Evolutionary conservation across 345 rosid genomes (phyloP).

Genomic region (Salix koriyanagi): DNA sequence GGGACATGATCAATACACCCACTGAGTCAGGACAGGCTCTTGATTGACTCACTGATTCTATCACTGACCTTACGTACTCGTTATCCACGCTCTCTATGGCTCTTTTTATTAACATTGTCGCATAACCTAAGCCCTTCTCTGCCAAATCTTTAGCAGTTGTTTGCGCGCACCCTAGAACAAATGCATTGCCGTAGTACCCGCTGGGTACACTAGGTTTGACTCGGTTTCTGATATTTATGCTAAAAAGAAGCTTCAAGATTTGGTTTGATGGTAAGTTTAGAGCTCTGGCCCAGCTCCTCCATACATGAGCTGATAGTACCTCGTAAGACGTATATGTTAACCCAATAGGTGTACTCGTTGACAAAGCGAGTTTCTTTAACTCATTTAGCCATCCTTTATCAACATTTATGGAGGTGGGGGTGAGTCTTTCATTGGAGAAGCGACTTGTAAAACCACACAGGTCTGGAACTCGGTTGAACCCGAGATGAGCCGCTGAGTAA

Average conservation of each 20-base stretch:
- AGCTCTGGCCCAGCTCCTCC: conserved; percentile 85
- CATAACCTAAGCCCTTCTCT: conserved; percentile 56
- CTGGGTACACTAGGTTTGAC: conserved; percentile 63
- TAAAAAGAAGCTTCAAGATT: conserved; percentile 62
- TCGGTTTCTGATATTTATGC: conserved; percentile 60
- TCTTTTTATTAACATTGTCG: conserved; percentile 50
- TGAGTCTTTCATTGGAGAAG: conserved; percentile 49
- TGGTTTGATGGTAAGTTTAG: conserved; percentile 62
- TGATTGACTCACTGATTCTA: conserved; percentile 50
- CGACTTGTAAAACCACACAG: conserved; percentile 57
- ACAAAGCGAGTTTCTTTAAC: conserved; percentile 44
- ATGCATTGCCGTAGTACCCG: conserved; percentile 84
- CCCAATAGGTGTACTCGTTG: conserved; percentile 28
- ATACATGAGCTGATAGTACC: conserved; percentile 72
- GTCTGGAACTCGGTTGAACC: conserved; percentile 57
- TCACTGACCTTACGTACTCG: conserved; percentile 53
- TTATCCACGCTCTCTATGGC: conserved; percentile 62
- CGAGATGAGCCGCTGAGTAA: conserved; percentile 43
- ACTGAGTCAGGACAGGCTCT: conserved; percentile 63
- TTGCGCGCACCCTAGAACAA: conserved; percentile 73
- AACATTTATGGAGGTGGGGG: conserved; percentile 58
- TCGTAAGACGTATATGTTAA: conserved; percentile 58
- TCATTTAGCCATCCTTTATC: conserved; percentile 40
- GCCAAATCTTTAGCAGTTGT: conserved; percentile 50
- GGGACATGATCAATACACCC: conserved; percentile 65